Conservation (phyloP, 164 flowering plant genomes). For the Vitis vinifera region DNA sequence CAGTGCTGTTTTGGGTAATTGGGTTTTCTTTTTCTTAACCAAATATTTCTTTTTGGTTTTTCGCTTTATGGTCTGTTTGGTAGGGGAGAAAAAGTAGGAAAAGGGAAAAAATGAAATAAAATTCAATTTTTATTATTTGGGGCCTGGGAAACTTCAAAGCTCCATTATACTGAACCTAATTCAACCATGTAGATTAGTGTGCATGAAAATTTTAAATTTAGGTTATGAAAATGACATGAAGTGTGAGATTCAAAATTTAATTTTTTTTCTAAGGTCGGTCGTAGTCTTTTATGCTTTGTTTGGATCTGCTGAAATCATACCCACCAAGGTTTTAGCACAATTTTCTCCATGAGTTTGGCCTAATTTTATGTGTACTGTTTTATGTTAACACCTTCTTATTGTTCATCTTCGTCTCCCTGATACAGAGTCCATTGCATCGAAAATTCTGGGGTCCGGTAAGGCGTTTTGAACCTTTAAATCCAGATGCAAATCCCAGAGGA, state of each 20-base stretch:
- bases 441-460: slow-evolving; percentile 87
- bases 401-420: slow-evolving; percentile 5
- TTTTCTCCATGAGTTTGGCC: background rate
- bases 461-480: slow-evolving; percentile 61
- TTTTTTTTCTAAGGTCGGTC: no score
- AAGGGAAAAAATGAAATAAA: background rate
- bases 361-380: background rate
- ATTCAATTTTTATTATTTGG: no score
- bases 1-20: background rate
- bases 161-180: no score
- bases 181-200: no score
- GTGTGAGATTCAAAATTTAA: no score
- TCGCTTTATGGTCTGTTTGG: background rate
- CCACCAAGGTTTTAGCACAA: background rate
- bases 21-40: background rate
- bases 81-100: background rate
- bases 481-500: slow-evolving; percentile 76
- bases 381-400: slow-evolving; percentile 4
- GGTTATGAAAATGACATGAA: no score
- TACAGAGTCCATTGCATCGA: slow-evolving; percentile 63
- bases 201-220: no score
- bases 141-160: no score
- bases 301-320: background rate
- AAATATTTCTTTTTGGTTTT: background rate
- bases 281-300: background rate